phyloP scores from a whole-genome alignment of 2,329 filamentous ascomycete species.

The Ustilaginoidea virens region DNA sequence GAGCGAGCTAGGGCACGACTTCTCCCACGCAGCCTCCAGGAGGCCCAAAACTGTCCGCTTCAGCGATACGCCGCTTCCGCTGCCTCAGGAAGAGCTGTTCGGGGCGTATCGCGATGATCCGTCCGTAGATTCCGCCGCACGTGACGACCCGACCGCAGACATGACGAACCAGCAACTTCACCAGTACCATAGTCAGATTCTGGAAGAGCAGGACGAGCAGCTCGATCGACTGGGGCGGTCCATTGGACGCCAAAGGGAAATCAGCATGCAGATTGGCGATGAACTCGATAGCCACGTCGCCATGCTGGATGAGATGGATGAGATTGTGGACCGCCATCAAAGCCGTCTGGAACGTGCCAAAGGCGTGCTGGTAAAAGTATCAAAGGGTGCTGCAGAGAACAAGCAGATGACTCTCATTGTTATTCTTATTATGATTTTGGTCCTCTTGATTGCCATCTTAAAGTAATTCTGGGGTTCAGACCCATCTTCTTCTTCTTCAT shows the following conservation, averaged over 20 bases:
- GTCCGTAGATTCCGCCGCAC: slow-evolving; percentile 31
- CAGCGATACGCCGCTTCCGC: slow-evolving; percentile 46
- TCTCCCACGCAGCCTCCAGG: slow-evolving; percentile 41
- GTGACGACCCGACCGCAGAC: slow-evolving; percentile 40
- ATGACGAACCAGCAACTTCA: slow-evolving; percentile 79
- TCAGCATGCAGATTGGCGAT: slow-evolving; percentile 91
- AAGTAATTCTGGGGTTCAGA: slow-evolving; percentile 38
- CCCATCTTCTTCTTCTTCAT: too few species aligned
- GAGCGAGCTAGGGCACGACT: slow-evolving; percentile 44
- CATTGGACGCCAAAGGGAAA: slow-evolving; percentile 77
- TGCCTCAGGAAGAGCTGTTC: slow-evolving; percentile 28
- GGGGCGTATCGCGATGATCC: slow-evolving; percentile 58
- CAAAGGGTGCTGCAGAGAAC: slow-evolving; percentile 64
- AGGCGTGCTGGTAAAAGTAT: slow-evolving; percentile 54
- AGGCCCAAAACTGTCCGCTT: slow-evolving; percentile 71
- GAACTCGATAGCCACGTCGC: slow-evolving; percentile 84
- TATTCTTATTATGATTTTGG: slow-evolving; percentile 64
- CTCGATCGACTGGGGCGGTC: slow-evolving; percentile 76
- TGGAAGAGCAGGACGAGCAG: slow-evolving; percentile 85
- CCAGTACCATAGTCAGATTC: slow-evolving; percentile 62
- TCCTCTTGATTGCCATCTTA: slow-evolving; percentile 68
- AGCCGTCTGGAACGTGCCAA: slow-evolving; percentile 60
- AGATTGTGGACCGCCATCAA: slow-evolving; percentile 67
- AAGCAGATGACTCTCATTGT: slow-evolving; percentile 77
- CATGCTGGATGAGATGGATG: slow-evolving; percentile 80